These are phyloP conservation scores for Naganishia cerealis DNA, from an alignment of 1,284 basidiomycete species.

Conservation along the genomic window DNA sequence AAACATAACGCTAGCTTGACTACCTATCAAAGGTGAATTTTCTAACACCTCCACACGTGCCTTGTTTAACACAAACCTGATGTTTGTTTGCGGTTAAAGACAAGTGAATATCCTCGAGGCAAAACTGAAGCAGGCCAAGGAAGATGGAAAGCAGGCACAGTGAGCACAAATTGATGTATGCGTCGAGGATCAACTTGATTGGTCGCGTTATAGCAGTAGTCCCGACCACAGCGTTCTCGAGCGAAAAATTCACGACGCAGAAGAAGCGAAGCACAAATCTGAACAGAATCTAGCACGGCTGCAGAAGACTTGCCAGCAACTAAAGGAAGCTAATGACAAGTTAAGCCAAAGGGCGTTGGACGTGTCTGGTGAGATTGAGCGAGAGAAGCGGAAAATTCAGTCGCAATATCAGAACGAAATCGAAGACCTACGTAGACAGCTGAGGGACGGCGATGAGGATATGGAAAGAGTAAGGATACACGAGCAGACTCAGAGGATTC, in stretches of 20 bases:
- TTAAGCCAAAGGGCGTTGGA: constrained; percentile 70
- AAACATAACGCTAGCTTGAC: constrained; percentile 73
- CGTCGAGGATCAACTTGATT: neutral
- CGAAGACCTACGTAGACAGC: constrained; percentile 40
- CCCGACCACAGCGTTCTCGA: neutral
- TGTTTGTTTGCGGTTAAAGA: neutral
- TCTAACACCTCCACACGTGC: neutral
- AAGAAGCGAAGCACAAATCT: constrained; percentile 45
- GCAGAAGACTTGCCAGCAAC: constrained; percentile 67
- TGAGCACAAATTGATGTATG: neutral
- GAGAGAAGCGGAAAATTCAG: constrained; percentile 42
- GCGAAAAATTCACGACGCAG: constrained; percentile 5
- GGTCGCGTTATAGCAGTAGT: neutral
- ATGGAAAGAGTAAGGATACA: constrained; percentile 40
- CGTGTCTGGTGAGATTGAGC: constrained; percentile 71
- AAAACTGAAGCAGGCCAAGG: constrained; percentile 26
- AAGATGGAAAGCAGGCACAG: constrained; percentile 13
- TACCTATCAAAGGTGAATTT: constrained; percentile 70
- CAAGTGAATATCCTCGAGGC: constrained; percentile 34
- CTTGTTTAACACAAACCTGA: neutral
- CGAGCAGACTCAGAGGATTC: constrained; percentile 49
- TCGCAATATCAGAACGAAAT: constrained; percentile 44
- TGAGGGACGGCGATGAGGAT: constrained; percentile 43
- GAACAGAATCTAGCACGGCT: constrained; percentile 71
- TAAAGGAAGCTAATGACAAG: constrained; percentile 72